These are phyloP conservation scores for Blastocystis sp. DNA, from an alignment of 352 stramenopile species.

Conservation along the genomic window DNA sequence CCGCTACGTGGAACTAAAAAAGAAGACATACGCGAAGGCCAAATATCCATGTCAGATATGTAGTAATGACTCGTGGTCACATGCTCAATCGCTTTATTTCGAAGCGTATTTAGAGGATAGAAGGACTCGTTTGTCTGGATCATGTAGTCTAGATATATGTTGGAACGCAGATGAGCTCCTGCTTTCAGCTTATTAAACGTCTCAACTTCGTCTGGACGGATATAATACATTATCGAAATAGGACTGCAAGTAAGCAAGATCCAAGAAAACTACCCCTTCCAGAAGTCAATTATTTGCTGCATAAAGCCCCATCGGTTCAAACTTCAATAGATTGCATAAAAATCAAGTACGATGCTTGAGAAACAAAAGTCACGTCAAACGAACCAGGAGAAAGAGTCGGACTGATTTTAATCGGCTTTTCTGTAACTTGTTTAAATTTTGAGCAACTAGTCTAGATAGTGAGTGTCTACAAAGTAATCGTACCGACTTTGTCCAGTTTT, in stretches of 20 bases:
- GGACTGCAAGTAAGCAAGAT: not conserved
- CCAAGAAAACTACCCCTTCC: not conserved
- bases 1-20: not conserved
- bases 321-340: not conserved
- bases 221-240: constrained; percentile 31
- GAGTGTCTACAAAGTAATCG: too few species aligned
- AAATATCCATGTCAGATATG: constrained; percentile 49
- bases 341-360: constrained; percentile 1
- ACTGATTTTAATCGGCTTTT: too few species aligned
- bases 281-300: not conserved
- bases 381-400: too few species aligned
- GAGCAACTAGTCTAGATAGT: not conserved
- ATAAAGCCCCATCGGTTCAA: constrained; percentile 52
- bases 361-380: constrained; percentile 51
- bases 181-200: not conserved
- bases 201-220: not conserved
- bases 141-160: not conserved
- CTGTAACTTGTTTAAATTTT: too few species aligned
- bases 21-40: not conserved
- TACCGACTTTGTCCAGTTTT: too few species aligned
- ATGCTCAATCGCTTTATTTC: not conserved
- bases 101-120: constrained; percentile 15
- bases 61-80: constrained; percentile 34
- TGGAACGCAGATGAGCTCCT: not conserved
- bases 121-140: not conserved